A percentile compares a stretch with the other conserved stretches of the same genome.
phyloP scores from a whole-genome alignment of 1,284 basidiomycete species.

The Butyriboletus appendiculatus region DNA sequence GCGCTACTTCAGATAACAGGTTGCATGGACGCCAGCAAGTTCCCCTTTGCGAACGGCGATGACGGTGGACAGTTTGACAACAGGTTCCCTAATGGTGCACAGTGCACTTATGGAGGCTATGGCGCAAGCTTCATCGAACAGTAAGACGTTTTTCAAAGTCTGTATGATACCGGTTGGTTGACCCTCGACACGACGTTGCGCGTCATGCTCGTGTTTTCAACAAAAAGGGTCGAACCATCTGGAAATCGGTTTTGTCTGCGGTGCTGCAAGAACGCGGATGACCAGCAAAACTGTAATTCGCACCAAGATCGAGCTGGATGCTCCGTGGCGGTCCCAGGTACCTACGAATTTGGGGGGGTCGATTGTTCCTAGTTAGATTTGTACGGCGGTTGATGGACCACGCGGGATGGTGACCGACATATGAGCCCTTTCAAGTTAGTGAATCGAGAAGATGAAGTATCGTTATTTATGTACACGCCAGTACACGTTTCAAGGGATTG shows the following conservation, averaged over 20 bases:
- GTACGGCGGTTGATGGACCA: constrained; percentile 3
- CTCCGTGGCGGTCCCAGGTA: constrained; percentile 44
- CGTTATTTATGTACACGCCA: neutral
- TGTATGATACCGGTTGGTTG: neutral
- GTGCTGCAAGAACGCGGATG: constrained; percentile 44
- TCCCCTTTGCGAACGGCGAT: constrained; percentile 39
- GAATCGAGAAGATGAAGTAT: neutral
- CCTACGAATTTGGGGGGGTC: constrained; percentile 43
- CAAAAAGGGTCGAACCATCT: constrained; percentile 45
- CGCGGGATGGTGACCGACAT: constrained; percentile 16
- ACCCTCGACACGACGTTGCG: neutral
- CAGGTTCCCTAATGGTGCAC: constrained; percentile 53
- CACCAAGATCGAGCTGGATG: constrained; percentile 50
- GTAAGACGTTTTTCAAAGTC: constrained; percentile 31
- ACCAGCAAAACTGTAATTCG: constrained; percentile 53
- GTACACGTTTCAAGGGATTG: no score
- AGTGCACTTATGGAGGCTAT: constrained; percentile 51
- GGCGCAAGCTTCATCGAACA: constrained; percentile 53
- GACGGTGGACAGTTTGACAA: constrained; percentile 52
- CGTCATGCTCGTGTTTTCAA: neutral
- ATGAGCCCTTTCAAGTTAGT: no score
- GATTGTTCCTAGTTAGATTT: constrained; percentile 36
- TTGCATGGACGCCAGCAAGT: constrained; percentile 46
- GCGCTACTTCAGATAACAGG: constrained; percentile 44
- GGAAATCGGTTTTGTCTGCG: constrained; percentile 49